Base-by-base conservation (phyloP, 257 asterid genomes). In the Anisodus tanguticus region DNA sequence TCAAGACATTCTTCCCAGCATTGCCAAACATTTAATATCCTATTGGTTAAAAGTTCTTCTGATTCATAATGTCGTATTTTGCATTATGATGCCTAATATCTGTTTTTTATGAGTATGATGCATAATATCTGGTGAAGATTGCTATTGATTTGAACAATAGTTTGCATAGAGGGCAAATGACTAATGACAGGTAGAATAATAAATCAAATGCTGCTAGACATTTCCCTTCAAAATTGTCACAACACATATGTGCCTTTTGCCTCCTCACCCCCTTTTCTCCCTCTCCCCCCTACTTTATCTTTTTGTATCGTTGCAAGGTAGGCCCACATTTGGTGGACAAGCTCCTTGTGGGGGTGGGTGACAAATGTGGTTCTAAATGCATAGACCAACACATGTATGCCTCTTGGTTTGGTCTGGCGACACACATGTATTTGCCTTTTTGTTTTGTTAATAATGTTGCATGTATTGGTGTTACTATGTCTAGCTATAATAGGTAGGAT, bases 121-220 rank as follows among this genome's bases (percentile, higher is more conserved):
- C 15, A 26, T 22, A 63, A 10, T 26, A 10, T 9, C 7, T 22
- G 41, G 9, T 0, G 58, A 71, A 71, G 79, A 71, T 71, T 51
- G 26, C n/a, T n/a, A 49, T 71, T 71, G 58, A 71, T n/a, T 71
- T 45, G 79, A 71, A 26, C 9, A 4, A 9, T 31, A n/a, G 53
- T 19, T 71, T 67, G 57, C 58, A 71, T 5, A 26, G 79, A 71
- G 0, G 57, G n/a, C 9, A 71, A 70, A 16, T 59, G 26, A 58
- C 26, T 5, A 45, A 71, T 71, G 31, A 71, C 17, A n/a, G 39
- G 35, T n/a, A 17, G 54, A 71, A 71, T 47, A 15, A n/a, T 71
- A 43, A n/a, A 45, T 71, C 79, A 71, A 45, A 35, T 45, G 57
- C 51, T 71, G 58, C 39, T 71, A 58, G n/a, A 71, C 55, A 70